Evolutionary conservation across 495 filamentous ascomycete genomes (phyloP).

Genomic region (Daldinia bambusicola): DNA sequence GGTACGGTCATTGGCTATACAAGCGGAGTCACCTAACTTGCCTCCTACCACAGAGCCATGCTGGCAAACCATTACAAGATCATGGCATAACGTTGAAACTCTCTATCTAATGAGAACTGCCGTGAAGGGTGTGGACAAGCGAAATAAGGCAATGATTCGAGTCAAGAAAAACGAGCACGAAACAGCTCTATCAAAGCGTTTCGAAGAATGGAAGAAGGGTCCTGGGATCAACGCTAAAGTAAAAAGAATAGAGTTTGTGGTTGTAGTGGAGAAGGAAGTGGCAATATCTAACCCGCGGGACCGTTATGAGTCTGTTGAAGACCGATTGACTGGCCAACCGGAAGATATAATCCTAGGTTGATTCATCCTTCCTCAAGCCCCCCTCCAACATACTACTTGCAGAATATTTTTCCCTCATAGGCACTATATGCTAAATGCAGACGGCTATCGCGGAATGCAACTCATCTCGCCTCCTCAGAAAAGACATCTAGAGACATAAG

Average conservation of each 20-base stretch:
- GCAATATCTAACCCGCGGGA: conserved; percentile 3
- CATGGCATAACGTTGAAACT: conserved; percentile 46
- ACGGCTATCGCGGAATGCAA: neutral
- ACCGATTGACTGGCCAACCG: conserved; percentile 37
- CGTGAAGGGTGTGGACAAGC: conserved; percentile 34
- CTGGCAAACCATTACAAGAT: conserved; percentile 40
- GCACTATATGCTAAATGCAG: neutral
- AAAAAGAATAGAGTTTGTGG: conserved; percentile 43
- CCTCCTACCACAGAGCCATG: conserved; percentile 26
- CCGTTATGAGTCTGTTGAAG: conserved; percentile 35
- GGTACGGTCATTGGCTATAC: conserved; percentile 42
- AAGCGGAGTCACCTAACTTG: conserved; percentile 40
- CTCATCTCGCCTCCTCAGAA: neutral
- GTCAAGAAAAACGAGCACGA: conserved; percentile 37
- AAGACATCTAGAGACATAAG: neutral
- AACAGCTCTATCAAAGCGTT: conserved; percentile 21
- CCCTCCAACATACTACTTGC: neutral
- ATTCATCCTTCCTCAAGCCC: neutral
- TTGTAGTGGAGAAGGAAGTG: conserved; percentile 34
- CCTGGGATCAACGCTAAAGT: conserved; percentile 19
- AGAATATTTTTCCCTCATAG: neutral
- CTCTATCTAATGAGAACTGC: conserved; percentile 47
- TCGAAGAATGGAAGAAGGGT: conserved; percentile 43
- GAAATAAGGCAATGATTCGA: conserved; percentile 47
- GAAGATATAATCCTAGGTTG: conserved; percentile 46